These are phyloP conservation scores for Theileria annulata DNA, from an alignment of 169 alveolate genomes.

Conservation along the genomic window DNA sequence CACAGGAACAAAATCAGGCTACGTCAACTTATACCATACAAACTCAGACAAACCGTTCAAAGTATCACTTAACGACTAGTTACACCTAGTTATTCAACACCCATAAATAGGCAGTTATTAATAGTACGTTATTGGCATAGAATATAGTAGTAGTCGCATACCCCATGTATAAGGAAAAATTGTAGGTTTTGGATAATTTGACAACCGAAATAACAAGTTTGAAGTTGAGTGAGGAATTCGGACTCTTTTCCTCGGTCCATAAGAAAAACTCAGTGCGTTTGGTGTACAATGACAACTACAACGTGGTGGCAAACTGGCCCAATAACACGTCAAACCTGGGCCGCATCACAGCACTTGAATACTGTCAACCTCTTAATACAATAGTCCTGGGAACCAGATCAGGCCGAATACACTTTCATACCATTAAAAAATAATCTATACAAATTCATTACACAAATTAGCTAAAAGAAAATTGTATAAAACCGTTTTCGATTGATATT, in stretches of 20 bases:
- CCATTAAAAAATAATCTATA: slow-evolving; percentile 1
- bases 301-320: slow-evolving; percentile 66
- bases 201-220: slow-evolving; percentile 55
- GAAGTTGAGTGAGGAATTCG: slow-evolving; percentile 34
- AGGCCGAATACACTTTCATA: slow-evolving; percentile 55
- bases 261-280: slow-evolving; percentile 58
- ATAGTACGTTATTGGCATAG: not conserved
- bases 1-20: slow-evolving; percentile 54
- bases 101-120: not conserved
- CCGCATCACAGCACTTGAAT: slow-evolving; percentile 42
- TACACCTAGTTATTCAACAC: not conserved
- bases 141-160: not conserved
- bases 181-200: slow-evolving; percentile 58
- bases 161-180: not conserved
- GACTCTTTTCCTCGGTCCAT: slow-evolving; percentile 58
- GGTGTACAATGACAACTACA: slow-evolving; percentile 43
- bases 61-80: not conserved
- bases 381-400: slow-evolving; percentile 46
- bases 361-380: slow-evolving; percentile 21
- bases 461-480: not conserved
- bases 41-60: slow-evolving; percentile 11
- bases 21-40: slow-evolving; percentile 26
- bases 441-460: not conserved
- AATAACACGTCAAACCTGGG: slow-evolving; percentile 47
- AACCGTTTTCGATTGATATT: not conserved